These are phyloP conservation scores for Verticillium klebahnii DNA, from an alignment of 2,329 filamentous ascomycete species.

Conservation along the genomic window DNA sequence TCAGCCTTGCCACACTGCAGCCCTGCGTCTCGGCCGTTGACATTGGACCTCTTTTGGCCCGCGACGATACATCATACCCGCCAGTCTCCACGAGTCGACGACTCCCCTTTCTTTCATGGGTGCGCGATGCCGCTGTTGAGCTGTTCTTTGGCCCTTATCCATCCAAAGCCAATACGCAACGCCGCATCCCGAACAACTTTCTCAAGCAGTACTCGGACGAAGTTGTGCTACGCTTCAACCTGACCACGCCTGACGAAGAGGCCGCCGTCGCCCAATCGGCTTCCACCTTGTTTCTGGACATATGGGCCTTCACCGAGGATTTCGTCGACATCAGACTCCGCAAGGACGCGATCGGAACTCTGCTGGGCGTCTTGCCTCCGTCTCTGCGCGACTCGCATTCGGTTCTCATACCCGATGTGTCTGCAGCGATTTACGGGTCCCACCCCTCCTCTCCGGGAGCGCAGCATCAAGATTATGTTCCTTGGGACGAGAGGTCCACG, in stretches of 20 bases:
- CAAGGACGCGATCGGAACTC: constrained; percentile 69
- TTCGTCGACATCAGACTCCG: constrained; percentile 82
- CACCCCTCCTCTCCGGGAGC: constrained; percentile 48
- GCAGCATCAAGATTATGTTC: constrained; percentile 11
- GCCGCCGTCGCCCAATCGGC: constrained; percentile 67
- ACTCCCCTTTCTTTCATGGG: constrained; percentile 45
- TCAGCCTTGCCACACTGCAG: constrained; percentile 13
- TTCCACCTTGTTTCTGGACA: constrained; percentile 74
- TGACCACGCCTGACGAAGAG: constrained; percentile 66
- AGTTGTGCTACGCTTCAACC: constrained; percentile 84
- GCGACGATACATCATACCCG: background rate
- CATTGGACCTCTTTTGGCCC: constrained; percentile 19
- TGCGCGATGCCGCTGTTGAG: constrained; percentile 46
- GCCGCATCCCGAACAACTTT: constrained; percentile 40
- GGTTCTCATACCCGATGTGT: constrained; percentile 75
- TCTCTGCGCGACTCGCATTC: constrained; percentile 69
- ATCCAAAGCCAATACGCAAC: constrained; percentile 27
- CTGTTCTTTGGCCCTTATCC: constrained; percentile 40
- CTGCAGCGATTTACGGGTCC: constrained; percentile 70
- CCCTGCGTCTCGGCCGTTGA: constrained; percentile 22
- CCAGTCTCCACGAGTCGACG: constrained; percentile 14
- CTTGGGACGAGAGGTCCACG: background rate
- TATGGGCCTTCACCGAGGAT: constrained; percentile 79
- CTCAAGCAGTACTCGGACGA: constrained; percentile 65
- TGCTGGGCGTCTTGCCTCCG: constrained; percentile 72